Base-by-base conservation (phyloP, 2,329 filamentous ascomycete genomes). In the Claviceps sp. region DNA sequence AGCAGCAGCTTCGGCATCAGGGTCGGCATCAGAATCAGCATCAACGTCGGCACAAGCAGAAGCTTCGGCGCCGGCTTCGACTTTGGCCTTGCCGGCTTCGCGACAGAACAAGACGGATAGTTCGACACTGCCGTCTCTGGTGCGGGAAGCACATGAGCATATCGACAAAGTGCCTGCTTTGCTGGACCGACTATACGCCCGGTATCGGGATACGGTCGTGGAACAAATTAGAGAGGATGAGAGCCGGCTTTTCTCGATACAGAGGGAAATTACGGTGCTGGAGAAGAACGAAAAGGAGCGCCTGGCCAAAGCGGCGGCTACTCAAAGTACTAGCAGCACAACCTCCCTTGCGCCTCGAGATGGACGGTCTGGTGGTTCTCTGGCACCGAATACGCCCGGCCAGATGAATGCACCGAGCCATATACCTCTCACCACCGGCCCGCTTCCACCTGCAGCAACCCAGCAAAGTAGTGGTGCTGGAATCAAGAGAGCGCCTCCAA, bases 81-180 rank as follows among this genome's bases (percentile, higher is more conserved):
- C 4, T 16, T 63, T 71, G 26, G 16, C 26, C 38, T 75, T 74
- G 34, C 75, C 79, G 5, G 78, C 75, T 52, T 77, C 81, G 9
- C 82, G 78, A 66, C 93, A 90, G 72, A 80, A 87, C 60, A 94
- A 91, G 71, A 75, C 85, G 40, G 76, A 79, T 34, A 82, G 76
- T 54, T 81, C 85, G 8, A 73, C 77, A 46, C 63, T 82, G 54
- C 79, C 82, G 13, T 80, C 79, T 1, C 70, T 89, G 30, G 9
- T 34, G 30, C 76, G 79, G 56, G 85, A 90, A 56, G 80, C 80
- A 4, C 73, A 77, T 51, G 75, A 82, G 56, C 80, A 89, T 64
- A 66, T 77, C 30, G 79, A 85, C 48, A 80, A 85, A 56, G 73
- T 94, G 2, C 85, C 86, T 1, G 71, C 75, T 30, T 70, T 95